phyloP scores from a whole-genome alignment of 2,329 filamentous ascomycete genomes.

The Penicillium sp. region DNA sequence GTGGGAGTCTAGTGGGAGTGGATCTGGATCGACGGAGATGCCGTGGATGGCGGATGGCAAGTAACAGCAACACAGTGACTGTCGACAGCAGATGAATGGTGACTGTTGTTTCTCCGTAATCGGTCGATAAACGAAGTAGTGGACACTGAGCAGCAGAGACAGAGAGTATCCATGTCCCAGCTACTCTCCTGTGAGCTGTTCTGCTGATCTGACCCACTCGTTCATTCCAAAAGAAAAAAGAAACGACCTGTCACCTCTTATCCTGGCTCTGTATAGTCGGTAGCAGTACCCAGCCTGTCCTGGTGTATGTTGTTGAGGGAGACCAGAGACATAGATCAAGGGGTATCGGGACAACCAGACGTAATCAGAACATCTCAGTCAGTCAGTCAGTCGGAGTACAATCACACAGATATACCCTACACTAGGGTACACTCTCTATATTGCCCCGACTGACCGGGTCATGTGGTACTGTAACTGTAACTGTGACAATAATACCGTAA shows the following conservation, averaged over 20 bases:
- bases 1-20: not conserved
- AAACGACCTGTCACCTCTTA: constrained; percentile 37
- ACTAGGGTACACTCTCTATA: too few relatives aligned
- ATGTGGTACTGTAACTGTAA: too few relatives aligned
- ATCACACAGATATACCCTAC: too few relatives aligned
- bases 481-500: too few relatives aligned
- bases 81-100: not conserved
- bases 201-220: constrained; percentile 3
- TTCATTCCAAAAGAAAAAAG: constrained; percentile 18
- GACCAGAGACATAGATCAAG: constrained; percentile 12
- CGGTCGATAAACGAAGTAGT: too few relatives aligned
- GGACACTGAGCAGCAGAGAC: too few relatives aligned
- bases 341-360: constrained; percentile 1
- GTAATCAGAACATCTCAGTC: not conserved
- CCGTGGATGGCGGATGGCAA: not conserved
- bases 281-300: not conserved
- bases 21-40: not conserved
- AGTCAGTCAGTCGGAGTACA: too few relatives aligned
- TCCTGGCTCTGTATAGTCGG: too few relatives aligned
- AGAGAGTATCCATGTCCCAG: too few relatives aligned
- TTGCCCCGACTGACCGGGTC: too few relatives aligned
- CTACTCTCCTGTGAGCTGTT: not conserved
- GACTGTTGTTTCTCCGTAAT: too few relatives aligned
- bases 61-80: not conserved
- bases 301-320: too few relatives aligned